phyloP scores from a whole-genome alignment of 2,329 filamentous ascomycete genomes.

The Colletotrichum liaoningense region DNA sequence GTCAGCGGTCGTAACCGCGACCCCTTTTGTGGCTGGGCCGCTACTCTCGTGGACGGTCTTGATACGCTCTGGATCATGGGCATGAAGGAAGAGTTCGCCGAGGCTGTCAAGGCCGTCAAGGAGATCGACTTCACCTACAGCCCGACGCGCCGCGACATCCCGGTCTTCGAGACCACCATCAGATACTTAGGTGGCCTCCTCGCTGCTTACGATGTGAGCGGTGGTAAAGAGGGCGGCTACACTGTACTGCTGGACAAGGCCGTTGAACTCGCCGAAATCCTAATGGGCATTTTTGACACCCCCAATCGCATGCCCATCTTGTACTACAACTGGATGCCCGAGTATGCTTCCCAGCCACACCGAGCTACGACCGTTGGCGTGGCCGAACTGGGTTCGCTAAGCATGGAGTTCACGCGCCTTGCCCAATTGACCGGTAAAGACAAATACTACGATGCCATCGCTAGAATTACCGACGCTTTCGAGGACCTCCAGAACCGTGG shows the following conservation, averaged over 20 bases:
- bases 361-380: constrained; percentile 69
- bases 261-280: constrained; percentile 80
- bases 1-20: constrained; percentile 75
- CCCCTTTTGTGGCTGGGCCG: constrained; percentile 92
- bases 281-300: constrained; percentile 89
- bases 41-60: constrained; percentile 84
- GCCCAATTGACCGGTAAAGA: constrained; percentile 85
- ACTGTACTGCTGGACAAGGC: constrained; percentile 80
- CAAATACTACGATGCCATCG: constrained; percentile 91
- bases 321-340: constrained; percentile 82
- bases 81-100: constrained; percentile 81
- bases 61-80: constrained; percentile 92
- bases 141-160: constrained; percentile 72
- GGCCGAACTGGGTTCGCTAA: constrained; percentile 82
- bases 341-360: constrained; percentile 71
- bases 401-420: constrained; percentile 89
- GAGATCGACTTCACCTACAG: constrained; percentile 87
- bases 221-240: constrained; percentile 66
- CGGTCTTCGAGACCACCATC: constrained; percentile 94
- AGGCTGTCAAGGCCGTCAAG: constrained; percentile 76
- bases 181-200: constrained; percentile 89
- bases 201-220: constrained; percentile 88
- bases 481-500: constrained; percentile 77
- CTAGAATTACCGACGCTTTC: constrained; percentile 84
- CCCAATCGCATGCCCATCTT: constrained; percentile 92